Evolutionary conservation across 1,284 basidiomycete genomes (phyloP).

Genomic region (Cryptococcus sp.): DNA sequence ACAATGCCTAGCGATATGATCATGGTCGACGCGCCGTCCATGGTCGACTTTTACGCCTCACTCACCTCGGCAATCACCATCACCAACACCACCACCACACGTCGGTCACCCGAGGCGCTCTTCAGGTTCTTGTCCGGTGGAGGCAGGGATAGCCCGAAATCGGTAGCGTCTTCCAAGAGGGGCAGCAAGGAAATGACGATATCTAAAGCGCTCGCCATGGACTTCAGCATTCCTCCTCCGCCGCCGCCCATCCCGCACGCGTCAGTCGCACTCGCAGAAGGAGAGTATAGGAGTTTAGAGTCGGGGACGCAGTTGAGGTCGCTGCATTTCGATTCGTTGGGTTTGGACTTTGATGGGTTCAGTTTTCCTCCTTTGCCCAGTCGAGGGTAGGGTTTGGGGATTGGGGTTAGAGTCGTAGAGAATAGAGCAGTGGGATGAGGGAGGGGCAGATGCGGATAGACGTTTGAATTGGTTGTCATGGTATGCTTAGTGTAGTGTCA

Average conservation of each 20-base stretch:
- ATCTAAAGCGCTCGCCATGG: neutral
- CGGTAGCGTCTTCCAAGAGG: neutral
- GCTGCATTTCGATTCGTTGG: conserved; percentile 23
- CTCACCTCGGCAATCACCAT: neutral
- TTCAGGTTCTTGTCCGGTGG: conserved; percentile 2
- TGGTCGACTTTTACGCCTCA: neutral
- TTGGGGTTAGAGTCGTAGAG: too few species aligned
- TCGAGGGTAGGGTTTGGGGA: too few species aligned
- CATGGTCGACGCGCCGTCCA: neutral
- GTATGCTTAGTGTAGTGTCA: too few species aligned
- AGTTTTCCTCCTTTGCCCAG: neutral
- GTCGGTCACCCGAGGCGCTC: conserved; percentile 1
- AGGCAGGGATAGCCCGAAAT: neutral
- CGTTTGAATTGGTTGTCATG: too few species aligned
- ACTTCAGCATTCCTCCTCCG: too few species aligned
- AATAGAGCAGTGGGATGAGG: too few species aligned
- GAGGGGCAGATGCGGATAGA: too few species aligned
- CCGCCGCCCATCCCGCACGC: neutral
- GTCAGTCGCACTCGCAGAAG: too few species aligned
- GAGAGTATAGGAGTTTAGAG: conserved; percentile 13
- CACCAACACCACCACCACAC: neutral
- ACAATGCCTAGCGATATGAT: neutral
- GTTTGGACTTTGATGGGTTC: conserved; percentile 15
- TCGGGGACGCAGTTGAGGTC: conserved; percentile 15
- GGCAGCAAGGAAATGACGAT: neutral